Evolutionary conservation across 495 filamentous ascomycete species (phyloP), one percentile per base, ranked within the genome.

Genomic region (Aspergillus ellipticus): DNA sequence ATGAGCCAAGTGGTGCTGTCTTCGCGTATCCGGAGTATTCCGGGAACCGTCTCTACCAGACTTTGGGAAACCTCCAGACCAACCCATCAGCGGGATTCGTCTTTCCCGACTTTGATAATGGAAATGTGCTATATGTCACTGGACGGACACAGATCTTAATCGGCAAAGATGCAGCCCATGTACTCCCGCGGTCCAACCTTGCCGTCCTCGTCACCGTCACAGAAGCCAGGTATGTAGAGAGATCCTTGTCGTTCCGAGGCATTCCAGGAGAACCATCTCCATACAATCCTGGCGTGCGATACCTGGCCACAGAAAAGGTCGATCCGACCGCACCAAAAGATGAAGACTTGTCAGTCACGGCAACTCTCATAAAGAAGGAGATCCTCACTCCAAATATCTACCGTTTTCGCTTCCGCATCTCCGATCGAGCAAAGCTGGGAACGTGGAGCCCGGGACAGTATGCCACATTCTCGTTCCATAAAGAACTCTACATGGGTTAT

Each of bases 31-130:
- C 89, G 0, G 90, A 94, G 66, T 90, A 88, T 67, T 88, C 85
- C 24, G 89, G 89, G 3, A 92, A 96, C 66, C 74, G 87, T 39
- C 74, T 93, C 0, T 94, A 94, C 57, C 90, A 95, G 68, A 87
- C 86, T 1, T 74, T 93, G 7, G 90, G 89, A 1, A 92, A 93
- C 61, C 70, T 93, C 6, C 69, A 77, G 28, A 73, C 73, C n/a
- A 85, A 80, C 35, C 88, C 88, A 16, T 66, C 69, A 42, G 81
- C 88, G 15, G 83, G 90, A 9, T 62, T 89, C 17, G 81, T 79
- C 16, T 76, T 94, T 31, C 86, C 89, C 0, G 83, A 90, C 61
- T 92, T 87, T 60, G 79, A 81, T 10, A 86, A 80, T 2, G 85
- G 85, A 2, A 76, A 88, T 60, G 82, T 87, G 37, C 72, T 93